phyloP scores from a whole-genome alignment of 1,284 basidiomycete species.

The Ceratobasidium theobromae region DNA sequence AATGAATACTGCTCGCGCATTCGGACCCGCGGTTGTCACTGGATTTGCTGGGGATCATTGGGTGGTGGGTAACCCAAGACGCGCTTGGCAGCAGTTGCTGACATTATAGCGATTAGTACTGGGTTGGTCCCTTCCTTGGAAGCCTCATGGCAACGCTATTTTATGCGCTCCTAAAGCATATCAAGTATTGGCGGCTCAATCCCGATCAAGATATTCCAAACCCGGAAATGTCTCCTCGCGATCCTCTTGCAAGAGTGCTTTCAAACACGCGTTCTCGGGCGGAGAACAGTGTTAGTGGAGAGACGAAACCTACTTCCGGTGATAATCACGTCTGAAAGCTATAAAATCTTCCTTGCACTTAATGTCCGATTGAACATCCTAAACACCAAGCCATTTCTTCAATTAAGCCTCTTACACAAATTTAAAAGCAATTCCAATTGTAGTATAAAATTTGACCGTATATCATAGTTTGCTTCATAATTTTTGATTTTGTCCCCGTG shows the following conservation, averaged over 20 bases:
- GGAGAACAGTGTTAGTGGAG: not conserved
- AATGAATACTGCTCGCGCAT: constrained; percentile 72
- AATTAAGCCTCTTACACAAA: no score
- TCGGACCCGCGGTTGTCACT: constrained; percentile 70
- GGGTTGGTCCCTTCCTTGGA: constrained; percentile 45
- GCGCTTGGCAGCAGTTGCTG: not conserved
- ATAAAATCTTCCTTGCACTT: no score
- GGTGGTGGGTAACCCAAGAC: constrained; percentile 43
- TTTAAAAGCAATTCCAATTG: no score
- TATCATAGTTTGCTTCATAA: no score
- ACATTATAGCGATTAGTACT: constrained; percentile 26
- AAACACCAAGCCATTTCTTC: no score
- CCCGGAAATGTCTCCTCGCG: constrained; percentile 46
- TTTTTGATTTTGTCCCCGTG: not conserved
- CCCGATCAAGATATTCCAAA: constrained; percentile 54
- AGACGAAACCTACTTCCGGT: not conserved
- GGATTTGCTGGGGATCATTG: constrained; percentile 53
- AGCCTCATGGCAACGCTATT: constrained; percentile 42
- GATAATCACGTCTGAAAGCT: not conserved
- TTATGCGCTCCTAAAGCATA: constrained; percentile 45
- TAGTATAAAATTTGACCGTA: no score
- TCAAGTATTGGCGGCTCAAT: constrained; percentile 55
- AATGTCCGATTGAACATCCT: no score
- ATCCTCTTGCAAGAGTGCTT: constrained; percentile 40
- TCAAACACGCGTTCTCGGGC: not conserved